These are phyloP conservation scores for Priceomyces castillae DNA, from an alignment of 805 yeast species.

Conservation along the genomic window DNA sequence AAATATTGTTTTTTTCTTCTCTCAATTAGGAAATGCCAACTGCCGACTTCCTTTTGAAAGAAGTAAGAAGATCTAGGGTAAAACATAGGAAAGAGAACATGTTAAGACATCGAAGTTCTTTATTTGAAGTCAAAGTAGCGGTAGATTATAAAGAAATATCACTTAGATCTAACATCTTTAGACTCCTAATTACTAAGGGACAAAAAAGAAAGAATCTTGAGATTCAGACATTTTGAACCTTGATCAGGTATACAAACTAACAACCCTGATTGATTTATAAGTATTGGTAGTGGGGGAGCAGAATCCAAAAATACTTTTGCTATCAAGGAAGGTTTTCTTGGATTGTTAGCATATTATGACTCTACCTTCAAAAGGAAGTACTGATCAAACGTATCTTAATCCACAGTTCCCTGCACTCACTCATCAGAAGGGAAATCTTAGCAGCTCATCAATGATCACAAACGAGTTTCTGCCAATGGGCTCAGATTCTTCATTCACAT, in stretches of 20 bases:
- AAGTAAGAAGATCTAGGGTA: too few relatives aligned
- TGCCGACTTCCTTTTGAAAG: too few relatives aligned
- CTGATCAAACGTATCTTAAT: constrained; percentile 4
- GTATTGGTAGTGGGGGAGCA: not conserved
- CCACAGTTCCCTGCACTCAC: not conserved
- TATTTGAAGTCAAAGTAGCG: too few relatives aligned
- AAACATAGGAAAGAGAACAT: too few relatives aligned
- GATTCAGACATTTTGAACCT: not conserved
- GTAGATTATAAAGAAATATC: too few relatives aligned
- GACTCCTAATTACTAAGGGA: too few relatives aligned
- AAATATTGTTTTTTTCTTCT: constrained; percentile 3
- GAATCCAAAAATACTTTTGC: not conserved
- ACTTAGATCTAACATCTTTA: too few relatives aligned
- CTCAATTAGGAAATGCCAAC: not conserved
- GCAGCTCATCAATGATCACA: constrained; percentile 17
- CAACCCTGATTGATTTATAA: not conserved
- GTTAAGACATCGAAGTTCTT: too few relatives aligned
- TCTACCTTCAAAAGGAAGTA: constrained; percentile 18
- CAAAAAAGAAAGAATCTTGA: too few relatives aligned
- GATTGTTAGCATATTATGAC: constrained; percentile 15
- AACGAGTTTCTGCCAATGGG: constrained; percentile 35
- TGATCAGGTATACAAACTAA: not conserved
- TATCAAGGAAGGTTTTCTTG: not conserved
- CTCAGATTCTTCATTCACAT: constrained; percentile 31
- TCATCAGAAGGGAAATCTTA: not conserved